Percentiles rank a stretch among this genome's conserved stretches.
These are phyloP conservation scores for Lactuca sativa DNA, from an alignment of 129 eudicot genomes.

Conservation along the genomic window DNA sequence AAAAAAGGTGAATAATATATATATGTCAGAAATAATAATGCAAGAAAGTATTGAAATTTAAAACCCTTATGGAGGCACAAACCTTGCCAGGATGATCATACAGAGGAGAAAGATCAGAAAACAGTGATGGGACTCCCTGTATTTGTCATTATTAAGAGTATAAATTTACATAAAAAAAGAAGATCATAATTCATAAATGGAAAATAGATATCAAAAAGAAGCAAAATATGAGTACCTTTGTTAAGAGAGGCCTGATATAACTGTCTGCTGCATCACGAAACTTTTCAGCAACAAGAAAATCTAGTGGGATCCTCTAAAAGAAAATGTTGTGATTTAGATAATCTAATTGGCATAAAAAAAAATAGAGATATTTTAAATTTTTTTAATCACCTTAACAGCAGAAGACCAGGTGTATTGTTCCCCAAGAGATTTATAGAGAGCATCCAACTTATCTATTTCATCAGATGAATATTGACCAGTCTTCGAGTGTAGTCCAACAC, in stretches of 20 bases:
- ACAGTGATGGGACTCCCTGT: slow-evolving; percentile 96
- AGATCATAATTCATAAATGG: slow-evolving; percentile 12
- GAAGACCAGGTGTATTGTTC: slow-evolving; percentile 89
- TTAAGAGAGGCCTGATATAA: slow-evolving; percentile 75
- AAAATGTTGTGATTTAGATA: slow-evolving; percentile 14
- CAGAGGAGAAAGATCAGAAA: slow-evolving; percentile 98
- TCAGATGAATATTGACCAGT: slow-evolving; percentile 63
- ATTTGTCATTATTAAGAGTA: slow-evolving; percentile 18
- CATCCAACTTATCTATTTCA: slow-evolving; percentile 69
- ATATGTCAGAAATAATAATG: slow-evolving; percentile 14
- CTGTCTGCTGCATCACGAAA: slow-evolving; percentile 75
- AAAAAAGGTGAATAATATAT: slow-evolving; percentile 17
- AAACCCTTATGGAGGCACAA: slow-evolving; percentile 34
- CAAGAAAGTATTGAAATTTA: not conserved
- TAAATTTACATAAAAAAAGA: slow-evolving; percentile 15
- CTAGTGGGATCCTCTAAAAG: slow-evolving; percentile 88
- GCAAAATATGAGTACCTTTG: slow-evolving; percentile 50
- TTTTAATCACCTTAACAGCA: slow-evolving; percentile 80
- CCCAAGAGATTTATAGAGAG: slow-evolving; percentile 73
- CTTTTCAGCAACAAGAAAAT: slow-evolving; percentile 74
- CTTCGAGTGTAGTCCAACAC: slow-evolving; percentile 67
- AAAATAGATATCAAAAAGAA: not conserved
- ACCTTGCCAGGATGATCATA: slow-evolving; percentile 97
- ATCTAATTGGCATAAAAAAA: not conserved
- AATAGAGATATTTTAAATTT: not conserved